phyloP scores from a whole-genome alignment of 2,329 filamentous ascomycete genomes.

The Dactylellina parvicollis region DNA sequence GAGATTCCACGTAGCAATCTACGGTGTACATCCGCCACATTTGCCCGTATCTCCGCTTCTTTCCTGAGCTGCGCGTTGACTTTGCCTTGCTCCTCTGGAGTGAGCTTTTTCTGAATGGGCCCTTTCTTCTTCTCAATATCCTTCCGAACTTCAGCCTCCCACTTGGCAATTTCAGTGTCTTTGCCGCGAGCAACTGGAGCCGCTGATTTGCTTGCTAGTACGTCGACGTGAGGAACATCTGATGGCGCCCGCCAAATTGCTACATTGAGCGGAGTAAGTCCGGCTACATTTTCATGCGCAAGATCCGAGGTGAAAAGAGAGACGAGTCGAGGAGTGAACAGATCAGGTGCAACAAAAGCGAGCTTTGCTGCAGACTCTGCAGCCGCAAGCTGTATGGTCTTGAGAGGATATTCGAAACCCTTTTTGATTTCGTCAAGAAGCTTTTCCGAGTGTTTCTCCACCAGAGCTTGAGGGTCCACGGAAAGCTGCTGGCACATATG shows the following conservation, averaged over 20 bases:
- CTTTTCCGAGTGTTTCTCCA: slow-evolving; percentile 70
- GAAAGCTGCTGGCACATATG: slow-evolving; percentile 81
- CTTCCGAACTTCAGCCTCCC: slow-evolving; percentile 89
- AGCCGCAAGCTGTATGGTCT: slow-evolving; percentile 68
- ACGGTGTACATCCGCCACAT: slow-evolving; percentile 75
- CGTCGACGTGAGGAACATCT: slow-evolving; percentile 87
- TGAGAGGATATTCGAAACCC: slow-evolving; percentile 45
- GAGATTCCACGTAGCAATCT: slow-evolving; percentile 83
- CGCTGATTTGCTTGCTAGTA: slow-evolving; percentile 65
- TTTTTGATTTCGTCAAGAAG: slow-evolving; percentile 74
- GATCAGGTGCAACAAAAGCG: slow-evolving; percentile 89
- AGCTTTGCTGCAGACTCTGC: slow-evolving; percentile 88
- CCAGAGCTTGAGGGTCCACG: slow-evolving; percentile 83
- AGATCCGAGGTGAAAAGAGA: slow-evolving; percentile 79
- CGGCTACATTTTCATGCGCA: slow-evolving; percentile 73
- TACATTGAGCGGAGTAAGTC: slow-evolving; percentile 84
- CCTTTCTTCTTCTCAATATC: slow-evolving; percentile 95
- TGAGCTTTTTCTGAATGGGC: slow-evolving; percentile 83
- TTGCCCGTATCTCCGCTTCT: slow-evolving; percentile 79
- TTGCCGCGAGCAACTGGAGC: slow-evolving; percentile 69
- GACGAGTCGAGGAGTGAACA: slow-evolving; percentile 79
- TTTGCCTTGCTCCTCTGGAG: slow-evolving; percentile 85
- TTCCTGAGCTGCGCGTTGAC: slow-evolving; percentile 90
- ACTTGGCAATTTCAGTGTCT: slow-evolving; percentile 94
- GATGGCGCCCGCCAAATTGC: slow-evolving; percentile 92